These are phyloP conservation scores for Vigna unguiculata DNA, from an alignment of 306 rosid genomes.

Conservation along the genomic window DNA sequence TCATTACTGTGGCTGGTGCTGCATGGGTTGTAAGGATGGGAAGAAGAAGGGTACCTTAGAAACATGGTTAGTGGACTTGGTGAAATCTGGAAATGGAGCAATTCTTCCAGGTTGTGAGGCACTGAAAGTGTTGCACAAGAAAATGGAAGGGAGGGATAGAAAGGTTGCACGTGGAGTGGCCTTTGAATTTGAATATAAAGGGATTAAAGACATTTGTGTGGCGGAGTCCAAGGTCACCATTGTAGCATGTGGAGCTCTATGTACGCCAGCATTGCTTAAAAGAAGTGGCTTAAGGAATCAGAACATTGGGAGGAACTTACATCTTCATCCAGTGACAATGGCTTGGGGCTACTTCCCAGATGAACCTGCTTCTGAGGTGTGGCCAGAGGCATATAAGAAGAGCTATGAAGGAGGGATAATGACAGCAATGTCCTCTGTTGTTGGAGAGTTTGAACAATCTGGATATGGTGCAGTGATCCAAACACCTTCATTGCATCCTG, in stretches of 20 bases:
- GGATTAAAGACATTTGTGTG: conserved; percentile 61
- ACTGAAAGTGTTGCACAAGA: conserved; percentile 57
- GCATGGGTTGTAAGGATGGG: conserved; percentile 84
- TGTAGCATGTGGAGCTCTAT: conserved; percentile 82
- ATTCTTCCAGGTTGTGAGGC: conserved; percentile 76
- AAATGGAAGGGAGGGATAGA: conserved; percentile 51
- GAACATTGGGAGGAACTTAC: conserved; percentile 77
- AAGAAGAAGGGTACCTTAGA: conserved; percentile 76
- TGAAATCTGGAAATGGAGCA: conserved; percentile 72
- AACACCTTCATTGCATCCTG: conserved; percentile 90
- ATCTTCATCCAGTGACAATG: conserved; percentile 87
- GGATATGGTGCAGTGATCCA: conserved; percentile 84
- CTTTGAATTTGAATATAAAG: conserved; percentile 54
- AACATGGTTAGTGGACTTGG: conserved; percentile 89
- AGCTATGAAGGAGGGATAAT: conserved; percentile 92
- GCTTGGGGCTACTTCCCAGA: conserved; percentile 92
- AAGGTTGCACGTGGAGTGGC: conserved; percentile 64
- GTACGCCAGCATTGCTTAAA: conserved; percentile 71
- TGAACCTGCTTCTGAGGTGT: conserved; percentile 43
- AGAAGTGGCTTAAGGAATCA: conserved; percentile 71
- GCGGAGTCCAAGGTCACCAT: conserved; percentile 82
- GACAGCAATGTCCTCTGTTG: conserved; percentile 87
- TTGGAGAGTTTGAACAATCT: conserved; percentile 59
- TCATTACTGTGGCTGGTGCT: conserved; percentile 93
- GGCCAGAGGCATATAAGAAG: conserved; percentile 69